phyloP scores from a whole-genome alignment of 2,329 filamentous ascomycete species.

The Ophiostoma ips region DNA sequence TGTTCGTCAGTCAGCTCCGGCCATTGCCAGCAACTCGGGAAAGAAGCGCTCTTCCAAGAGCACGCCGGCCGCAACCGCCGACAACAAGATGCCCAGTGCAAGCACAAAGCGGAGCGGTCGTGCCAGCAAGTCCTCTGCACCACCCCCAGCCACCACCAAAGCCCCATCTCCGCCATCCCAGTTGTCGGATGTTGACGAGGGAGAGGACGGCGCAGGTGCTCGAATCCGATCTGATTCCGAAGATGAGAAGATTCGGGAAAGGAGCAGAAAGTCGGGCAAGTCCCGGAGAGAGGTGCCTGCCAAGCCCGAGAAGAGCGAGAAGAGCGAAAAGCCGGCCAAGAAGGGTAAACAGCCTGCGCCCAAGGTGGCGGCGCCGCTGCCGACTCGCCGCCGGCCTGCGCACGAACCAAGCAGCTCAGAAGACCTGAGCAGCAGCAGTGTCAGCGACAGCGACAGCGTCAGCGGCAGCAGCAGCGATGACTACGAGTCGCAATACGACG shows the following conservation, averaged over 20 bases:
- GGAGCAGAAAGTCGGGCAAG: neutral
- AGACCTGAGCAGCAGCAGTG: too few relatives aligned
- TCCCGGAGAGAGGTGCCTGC: neutral
- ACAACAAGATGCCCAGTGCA: neutral
- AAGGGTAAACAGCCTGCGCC: neutral
- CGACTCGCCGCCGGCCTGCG: neutral
- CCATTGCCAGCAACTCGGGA: neutral
- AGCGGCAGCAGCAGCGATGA: neutral
- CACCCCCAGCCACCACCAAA: neutral
- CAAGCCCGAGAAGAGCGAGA: neutral
- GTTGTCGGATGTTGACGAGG: neutral
- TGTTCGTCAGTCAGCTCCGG: neutral
- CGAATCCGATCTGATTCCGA: neutral
- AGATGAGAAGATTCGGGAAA: neutral
- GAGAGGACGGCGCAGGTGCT: neutral
- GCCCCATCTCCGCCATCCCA: neutral
- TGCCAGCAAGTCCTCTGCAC: neutral
- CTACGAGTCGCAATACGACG: neutral
- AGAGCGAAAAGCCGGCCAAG: neutral
- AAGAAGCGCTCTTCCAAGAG: slow-evolving; percentile 1
- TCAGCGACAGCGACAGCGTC: too few relatives aligned
- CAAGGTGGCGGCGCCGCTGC: neutral
- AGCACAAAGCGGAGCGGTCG: neutral
- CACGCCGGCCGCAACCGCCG: neutral
- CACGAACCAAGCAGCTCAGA: neutral